Evolutionary conservation across 345 rosid genomes (phyloP).

Genomic region (Aegle marmelos): DNA sequence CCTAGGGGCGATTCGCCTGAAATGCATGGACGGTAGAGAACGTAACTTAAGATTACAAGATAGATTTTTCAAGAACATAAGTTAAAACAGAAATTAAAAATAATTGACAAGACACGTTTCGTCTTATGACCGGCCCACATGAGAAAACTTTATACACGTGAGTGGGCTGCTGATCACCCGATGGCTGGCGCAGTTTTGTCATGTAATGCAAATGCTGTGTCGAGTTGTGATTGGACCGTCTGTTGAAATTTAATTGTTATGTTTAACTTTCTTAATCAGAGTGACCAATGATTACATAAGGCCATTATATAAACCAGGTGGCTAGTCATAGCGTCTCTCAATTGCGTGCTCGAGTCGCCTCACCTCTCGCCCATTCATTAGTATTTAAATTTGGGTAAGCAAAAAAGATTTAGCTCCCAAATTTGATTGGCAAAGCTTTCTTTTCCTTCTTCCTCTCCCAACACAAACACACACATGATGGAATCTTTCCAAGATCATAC

Average conservation of each 20-base stretch:
- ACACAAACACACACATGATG: background rate
- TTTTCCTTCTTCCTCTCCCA: background rate
- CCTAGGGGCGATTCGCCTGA: too few relatives aligned
- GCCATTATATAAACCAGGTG: background rate
- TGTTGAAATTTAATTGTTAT: background rate
- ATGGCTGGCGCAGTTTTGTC: background rate
- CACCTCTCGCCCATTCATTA: background rate
- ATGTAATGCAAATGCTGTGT: background rate
- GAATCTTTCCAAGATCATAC: background rate
- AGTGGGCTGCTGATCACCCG: background rate
- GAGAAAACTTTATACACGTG: background rate
- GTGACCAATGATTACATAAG: background rate
- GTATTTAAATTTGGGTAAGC: background rate
- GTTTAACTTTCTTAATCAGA: background rate
- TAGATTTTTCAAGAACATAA: too few relatives aligned
- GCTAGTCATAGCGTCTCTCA: background rate
- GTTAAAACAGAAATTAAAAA: too few relatives aligned
- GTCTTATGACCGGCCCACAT: too few relatives aligned
- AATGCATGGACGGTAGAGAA: too few relatives aligned
- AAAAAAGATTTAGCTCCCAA: background rate
- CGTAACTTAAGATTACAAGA: too few relatives aligned
- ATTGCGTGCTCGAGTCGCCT: background rate
- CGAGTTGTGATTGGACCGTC: background rate
- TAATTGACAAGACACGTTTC: too few relatives aligned
- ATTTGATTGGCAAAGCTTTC: background rate